Base-by-base conservation (phyloP, 1,284 basidiomycete species). In the Pterulicium gracile region DNA sequence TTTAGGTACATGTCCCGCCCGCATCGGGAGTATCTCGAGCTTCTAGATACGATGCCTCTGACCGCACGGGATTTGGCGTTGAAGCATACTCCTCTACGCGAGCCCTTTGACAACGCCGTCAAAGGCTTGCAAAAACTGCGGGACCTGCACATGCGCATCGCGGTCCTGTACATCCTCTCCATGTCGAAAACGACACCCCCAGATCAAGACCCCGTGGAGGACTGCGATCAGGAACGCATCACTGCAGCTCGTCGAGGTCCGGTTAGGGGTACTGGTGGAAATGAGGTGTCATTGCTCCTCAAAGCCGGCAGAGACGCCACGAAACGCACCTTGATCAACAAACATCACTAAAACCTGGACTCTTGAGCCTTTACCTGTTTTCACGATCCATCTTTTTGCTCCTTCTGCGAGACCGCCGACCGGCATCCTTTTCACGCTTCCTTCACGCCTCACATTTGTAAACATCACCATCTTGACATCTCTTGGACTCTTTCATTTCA, bases 271-370 rank as follows among this genome's bases (percentile, higher is more conserved):
- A 96, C 93, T 0, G 93, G 93, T 17, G 93, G 93, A 3, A 95
- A 83, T 50, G 80, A 84, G 45, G 67, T 96, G 19, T 77, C 88
- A 14, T 65, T 77, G 20, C 76, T 95, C 45, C 70, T 97, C 51
- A 96, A 95, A 63, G 79, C 84, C 13, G 89, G 88, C 20, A 74
- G 93, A 49, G 91, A 95, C 55, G 87, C 92, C 23, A 96, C 93
- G 4, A 63, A 67, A 44, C 77, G 81, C n/a, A 74, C 89, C 4
- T 54, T 67, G 47, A 52, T 82, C 51, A 72, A 64, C 51, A 55
- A 58, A 14, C 46, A 43, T 13, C n/a, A n/a, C n/a, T n/a, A n/a
- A n/a, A n/a, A n/a, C n/a, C n/a, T n/a, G n/a, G n/a, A n/a, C n/a
- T n/a, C n/a, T n/a, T n/a, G n/a, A n/a, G n/a, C n/a, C n/a, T n/a